Conservation (phyloP, 176 grass and related monocot genomes). For the Cenchrus fungigraminus region DNA sequence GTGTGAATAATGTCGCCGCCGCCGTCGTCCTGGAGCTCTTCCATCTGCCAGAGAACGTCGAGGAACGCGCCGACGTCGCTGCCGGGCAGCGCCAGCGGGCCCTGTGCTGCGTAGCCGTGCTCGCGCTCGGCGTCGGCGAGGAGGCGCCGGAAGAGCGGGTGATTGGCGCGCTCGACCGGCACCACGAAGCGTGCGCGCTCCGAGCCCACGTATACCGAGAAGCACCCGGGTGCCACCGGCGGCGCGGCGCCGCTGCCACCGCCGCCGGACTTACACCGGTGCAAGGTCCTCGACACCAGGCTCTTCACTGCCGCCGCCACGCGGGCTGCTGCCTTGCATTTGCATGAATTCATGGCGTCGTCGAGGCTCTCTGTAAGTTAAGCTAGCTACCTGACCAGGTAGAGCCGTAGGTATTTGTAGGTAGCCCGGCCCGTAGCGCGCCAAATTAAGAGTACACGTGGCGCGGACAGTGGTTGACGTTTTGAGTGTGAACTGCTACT, state of each 20-base stretch:
- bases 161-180: conserved; percentile 64
- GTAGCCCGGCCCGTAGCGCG: no score
- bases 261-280: conserved; percentile 45
- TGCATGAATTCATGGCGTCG: no score
- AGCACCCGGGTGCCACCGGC: conserved; percentile 50
- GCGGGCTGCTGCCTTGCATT: no score
- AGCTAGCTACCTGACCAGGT: no score
- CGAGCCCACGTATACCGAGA: conserved; percentile 75
- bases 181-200: conserved; percentile 71
- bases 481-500: no score
- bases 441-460: no score
- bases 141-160: conserved; percentile 59
- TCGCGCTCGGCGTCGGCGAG: conserved; percentile 74
- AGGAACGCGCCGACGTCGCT: conserved; percentile 71
- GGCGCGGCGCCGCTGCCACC: background rate
- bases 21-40: conserved; percentile 30
- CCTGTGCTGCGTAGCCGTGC: conserved; percentile 61
- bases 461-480: no score
- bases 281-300: conserved; percentile 56
- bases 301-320: conserved; percentile 5
- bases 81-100: conserved; percentile 64
- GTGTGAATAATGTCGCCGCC: no score
- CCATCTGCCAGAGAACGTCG: conserved; percentile 61
- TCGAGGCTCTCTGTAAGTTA: no score
- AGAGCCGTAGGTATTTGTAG: no score